A percentile compares a stretch with the other conserved stretches of the same genome.
Conservation (phyloP, 1,139 yeast species). For the Casaregolazyma lundiana region DNA sequence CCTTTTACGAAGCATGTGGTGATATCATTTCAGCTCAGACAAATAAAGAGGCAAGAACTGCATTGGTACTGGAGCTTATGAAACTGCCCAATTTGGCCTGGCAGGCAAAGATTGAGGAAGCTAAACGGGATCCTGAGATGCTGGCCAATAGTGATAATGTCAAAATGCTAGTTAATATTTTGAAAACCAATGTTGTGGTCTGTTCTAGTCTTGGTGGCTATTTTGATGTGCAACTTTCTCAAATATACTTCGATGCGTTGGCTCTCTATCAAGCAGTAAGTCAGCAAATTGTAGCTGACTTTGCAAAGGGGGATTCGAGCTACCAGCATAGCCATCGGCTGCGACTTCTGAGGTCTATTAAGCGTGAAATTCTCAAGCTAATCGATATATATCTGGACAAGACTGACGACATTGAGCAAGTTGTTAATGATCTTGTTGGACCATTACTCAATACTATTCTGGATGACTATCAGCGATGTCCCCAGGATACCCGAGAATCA, state of each 20-base stretch:
- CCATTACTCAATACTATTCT: conserved; percentile 82
- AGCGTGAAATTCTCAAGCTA: conserved; percentile 86
- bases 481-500: conserved; percentile 96
- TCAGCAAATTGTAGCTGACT: conserved; percentile 50
- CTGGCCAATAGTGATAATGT: conserved; percentile 82
- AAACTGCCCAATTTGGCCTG: conserved; percentile 90
- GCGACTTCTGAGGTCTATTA: conserved; percentile 91
- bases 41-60: conserved; percentile 58
- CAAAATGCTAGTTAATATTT: conserved; percentile 85
- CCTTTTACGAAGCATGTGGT: conserved; percentile 97
- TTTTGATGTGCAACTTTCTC: conserved; percentile 81
- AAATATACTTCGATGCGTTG: conserved; percentile 84
- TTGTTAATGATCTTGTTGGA: conserved; percentile 76
- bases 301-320: conserved; percentile 14
- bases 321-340: conserved; percentile 89
- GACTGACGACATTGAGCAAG: conserved; percentile 82
- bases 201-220: conserved; percentile 92
- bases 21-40: conserved; percentile 84
- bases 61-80: conserved; percentile 76
- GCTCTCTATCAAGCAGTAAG: conserved; percentile 87
- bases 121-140: conserved; percentile 83
- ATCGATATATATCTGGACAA: conserved; percentile 84
- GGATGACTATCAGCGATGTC: conserved; percentile 83
- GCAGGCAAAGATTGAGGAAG: conserved; percentile 82
- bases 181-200: conserved; percentile 91